A percentile compares a stretch with the other conserved stretches of the same genome.
Evolutionary conservation across 2,329 filamentous ascomycete species (phyloP).

Genomic region (Alternaria sp.): DNA sequence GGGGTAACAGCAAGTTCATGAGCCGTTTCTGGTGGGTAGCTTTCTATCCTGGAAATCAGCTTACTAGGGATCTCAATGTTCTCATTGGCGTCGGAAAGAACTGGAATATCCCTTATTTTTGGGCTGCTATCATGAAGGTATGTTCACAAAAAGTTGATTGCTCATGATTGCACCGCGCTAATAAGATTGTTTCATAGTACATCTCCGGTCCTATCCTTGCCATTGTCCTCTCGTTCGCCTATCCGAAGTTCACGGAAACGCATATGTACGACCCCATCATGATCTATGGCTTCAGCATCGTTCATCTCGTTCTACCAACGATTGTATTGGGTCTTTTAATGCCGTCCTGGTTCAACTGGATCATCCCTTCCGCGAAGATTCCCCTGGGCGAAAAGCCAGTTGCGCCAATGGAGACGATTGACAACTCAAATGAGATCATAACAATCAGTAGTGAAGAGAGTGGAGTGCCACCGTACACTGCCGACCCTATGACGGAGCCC

Average conservation of each 20-base stretch:
- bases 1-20: conserved; percentile 32
- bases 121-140: conserved; percentile 42
- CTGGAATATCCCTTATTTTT: conserved; percentile 61
- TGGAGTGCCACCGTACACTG: background rate
- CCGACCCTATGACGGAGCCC: no score
- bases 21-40: conserved; percentile 53
- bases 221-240: conserved; percentile 36
- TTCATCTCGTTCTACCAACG: conserved; percentile 13
- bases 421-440: conserved; percentile 6
- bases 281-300: conserved; percentile 35
- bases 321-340: conserved; percentile 1
- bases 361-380: conserved; percentile 1
- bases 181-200: conserved; percentile 13
- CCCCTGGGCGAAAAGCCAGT: conserved; percentile 8
- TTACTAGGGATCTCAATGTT: conserved; percentile 62
- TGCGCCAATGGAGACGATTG: conserved; percentile 10
- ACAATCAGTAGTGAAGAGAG: conserved; percentile 1
- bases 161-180: no score
- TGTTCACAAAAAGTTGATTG: background rate
- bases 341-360: background rate
- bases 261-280: conserved; percentile 33
- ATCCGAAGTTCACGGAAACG: conserved; percentile 24
- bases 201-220: conserved; percentile 32
- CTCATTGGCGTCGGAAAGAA: conserved; percentile 61
- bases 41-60: conserved; percentile 64